These are phyloP conservation scores for Arthrinium puccinioides DNA, from an alignment of 2,329 filamentous ascomycete species.

Conservation along the genomic window DNA sequence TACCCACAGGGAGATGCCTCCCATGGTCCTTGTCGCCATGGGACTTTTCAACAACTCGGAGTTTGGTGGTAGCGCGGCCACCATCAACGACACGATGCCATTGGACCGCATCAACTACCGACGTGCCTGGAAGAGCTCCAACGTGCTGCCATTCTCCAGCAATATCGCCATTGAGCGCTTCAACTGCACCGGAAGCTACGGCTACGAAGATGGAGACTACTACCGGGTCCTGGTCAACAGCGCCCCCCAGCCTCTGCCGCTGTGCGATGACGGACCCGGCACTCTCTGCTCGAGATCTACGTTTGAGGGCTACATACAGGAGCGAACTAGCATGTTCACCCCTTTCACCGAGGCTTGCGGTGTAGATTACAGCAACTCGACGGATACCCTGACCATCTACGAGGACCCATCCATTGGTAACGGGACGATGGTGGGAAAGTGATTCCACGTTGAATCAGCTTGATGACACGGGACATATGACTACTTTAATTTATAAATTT, in stretches of 20 bases:
- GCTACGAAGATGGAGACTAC: conserved; percentile 44
- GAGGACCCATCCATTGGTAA: conserved; percentile 15
- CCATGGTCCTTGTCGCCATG: conserved; percentile 58
- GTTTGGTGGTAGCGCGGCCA: conserved; percentile 39
- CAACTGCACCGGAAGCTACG: conserved; percentile 49
- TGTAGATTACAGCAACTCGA: conserved; percentile 20
- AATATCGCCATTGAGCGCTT: conserved; percentile 62
- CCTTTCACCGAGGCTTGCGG: conserved; percentile 30
- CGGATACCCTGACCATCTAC: conserved; percentile 20
- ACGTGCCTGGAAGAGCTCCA: conserved; percentile 56
- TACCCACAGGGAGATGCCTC: conserved; percentile 62
- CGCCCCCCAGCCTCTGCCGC: conserved; percentile 32
- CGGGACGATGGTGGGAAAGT: conserved; percentile 21
- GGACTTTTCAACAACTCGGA: conserved; percentile 64
- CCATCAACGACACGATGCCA: conserved; percentile 58
- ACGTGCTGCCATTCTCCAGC: conserved; percentile 56
- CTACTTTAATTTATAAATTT: too few species aligned
- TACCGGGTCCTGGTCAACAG: conserved; percentile 38
- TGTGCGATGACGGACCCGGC: conserved; percentile 35
- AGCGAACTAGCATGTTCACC: conserved; percentile 27
- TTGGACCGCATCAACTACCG: conserved; percentile 53
- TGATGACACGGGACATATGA: too few species aligned
- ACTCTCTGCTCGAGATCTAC: conserved; percentile 32
- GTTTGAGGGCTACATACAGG: conserved; percentile 31
- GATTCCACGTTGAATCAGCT: too few species aligned